Evolutionary conservation across 495 filamentous ascomycete genomes (phyloP), one percentile per base, ranked within the genome.

Genomic region (Penicillium parvum): DNA sequence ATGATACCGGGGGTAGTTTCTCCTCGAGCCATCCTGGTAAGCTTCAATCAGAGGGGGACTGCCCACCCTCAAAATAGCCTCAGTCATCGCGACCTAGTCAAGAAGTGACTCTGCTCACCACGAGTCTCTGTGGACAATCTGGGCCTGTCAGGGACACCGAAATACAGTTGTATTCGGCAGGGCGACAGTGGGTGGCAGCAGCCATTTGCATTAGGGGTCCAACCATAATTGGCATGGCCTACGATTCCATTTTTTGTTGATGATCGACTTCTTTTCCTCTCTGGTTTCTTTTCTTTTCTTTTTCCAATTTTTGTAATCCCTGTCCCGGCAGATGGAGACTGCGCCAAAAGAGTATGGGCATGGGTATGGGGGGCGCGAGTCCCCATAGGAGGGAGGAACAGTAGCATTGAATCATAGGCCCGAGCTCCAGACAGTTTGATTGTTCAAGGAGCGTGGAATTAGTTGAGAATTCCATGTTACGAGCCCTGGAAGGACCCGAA

Each of bases 131-230:
- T 57, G 51, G 39, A 49, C 16, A 55, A 49, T 51, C 46, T 46
- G 56, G 49, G 49, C 47, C 55, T 64, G 60, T 44, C 62, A 66
- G 66, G 64, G 60, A 55, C 45, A 43, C 41, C 22, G 40, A 49
- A 52, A 54, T 47, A 53, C 29, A 49, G 50, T 57, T 51, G 56
- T 60, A 53, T 51, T 50, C 49, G 43, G 43, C 37, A 53, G 50
- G 38, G 51, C 53, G 40, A 44, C 45, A 54, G 51, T 52, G 55
- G 57, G 42, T 50, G 52, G 55, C 54, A 53, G 53, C 57, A 56
- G 49, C 37, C 35, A 55, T 35, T 59, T 50, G 53, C 47, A 52
- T 56, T 34, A 53, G 53, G 48, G 61, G 55, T 56, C 58, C 46
- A 64, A 59, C 57, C 52, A 50, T 43, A 42, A 48, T 37, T 43